Conservation (phyloP, 23 red algal species). For the Gracilariopsis chorda region DNA sequence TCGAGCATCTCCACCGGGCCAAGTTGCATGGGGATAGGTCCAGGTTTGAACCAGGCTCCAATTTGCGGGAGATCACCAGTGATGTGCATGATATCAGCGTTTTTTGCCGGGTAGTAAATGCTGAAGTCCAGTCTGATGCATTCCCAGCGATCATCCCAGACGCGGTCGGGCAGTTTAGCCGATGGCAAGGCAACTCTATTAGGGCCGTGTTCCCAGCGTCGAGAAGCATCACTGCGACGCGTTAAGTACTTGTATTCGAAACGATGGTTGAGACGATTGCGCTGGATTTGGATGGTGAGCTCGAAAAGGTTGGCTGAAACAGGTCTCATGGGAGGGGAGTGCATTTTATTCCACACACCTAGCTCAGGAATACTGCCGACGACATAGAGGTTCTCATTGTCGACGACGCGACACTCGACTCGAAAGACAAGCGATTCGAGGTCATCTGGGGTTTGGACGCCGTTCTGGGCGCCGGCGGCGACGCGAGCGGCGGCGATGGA, state of each 20-base stretch:
- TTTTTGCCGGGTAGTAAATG: constrained; percentile 71
- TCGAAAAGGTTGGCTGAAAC: constrained; percentile 8
- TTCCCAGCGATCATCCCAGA: constrained; percentile 76
- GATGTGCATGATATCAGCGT: constrained; percentile 57
- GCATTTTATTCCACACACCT: constrained; percentile 53
- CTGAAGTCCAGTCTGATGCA: constrained; percentile 42
- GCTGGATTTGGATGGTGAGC: constrained; percentile 6
- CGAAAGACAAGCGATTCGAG: constrained; percentile 14
- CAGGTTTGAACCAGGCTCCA: constrained; percentile 81
- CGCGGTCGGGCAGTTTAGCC: neutral
- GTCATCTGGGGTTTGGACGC: neutral
- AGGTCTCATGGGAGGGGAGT: neutral
- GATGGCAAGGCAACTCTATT: constrained; percentile 44
- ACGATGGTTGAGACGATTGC: neutral
- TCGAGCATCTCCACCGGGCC: constrained; percentile 68
- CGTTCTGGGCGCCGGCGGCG: neutral
- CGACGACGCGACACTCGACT: constrained; percentile 26
- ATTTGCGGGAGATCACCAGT: constrained; percentile 79
- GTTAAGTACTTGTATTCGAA: constrained; percentile 88
- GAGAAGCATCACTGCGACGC: constrained; percentile 16
- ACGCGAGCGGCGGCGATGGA: neutral
- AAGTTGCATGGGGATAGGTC: constrained; percentile 70
- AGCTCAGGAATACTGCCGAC: constrained; percentile 41
- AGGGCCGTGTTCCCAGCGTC: constrained; percentile 56
- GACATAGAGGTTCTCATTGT: constrained; percentile 30